These are phyloP conservation scores for Ogataea ramenticola DNA, from an alignment of 805 yeast species.

Conservation along the genomic window DNA sequence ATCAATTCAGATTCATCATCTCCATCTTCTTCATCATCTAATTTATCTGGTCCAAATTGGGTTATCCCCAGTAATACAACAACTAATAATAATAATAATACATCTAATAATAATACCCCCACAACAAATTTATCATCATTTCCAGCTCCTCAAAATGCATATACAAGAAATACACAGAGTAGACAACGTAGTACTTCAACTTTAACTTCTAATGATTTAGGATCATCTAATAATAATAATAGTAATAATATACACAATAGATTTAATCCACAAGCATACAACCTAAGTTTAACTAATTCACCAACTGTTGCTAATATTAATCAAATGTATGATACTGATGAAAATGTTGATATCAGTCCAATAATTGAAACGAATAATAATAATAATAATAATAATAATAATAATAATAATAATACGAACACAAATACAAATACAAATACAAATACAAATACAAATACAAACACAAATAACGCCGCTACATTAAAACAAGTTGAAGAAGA, in stretches of 20 bases:
- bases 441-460: no score
- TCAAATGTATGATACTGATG: background rate
- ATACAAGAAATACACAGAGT: background rate
- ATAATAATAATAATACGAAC: no score
- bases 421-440: no score
- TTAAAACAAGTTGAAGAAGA: background rate
- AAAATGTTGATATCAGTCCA: background rate
- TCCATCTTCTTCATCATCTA: background rate
- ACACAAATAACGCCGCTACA: no score
- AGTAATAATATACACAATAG: conserved; percentile 14
- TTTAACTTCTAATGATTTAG: background rate
- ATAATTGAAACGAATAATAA: background rate
- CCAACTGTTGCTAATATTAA: conserved; percentile 23
- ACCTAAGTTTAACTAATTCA: conserved; percentile 19
- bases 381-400: background rate
- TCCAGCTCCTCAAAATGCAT: background rate
- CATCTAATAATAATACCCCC: background rate
- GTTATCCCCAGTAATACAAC: no score
- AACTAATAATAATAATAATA: background rate
- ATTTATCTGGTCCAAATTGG: background rate
- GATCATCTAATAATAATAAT: background rate
- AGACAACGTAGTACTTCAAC: conserved; percentile 1
- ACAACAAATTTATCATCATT: no score
- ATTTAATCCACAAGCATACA: conserved; percentile 20
- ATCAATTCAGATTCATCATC: background rate